Base-by-base conservation (phyloP, 2,329 filamentous ascomycete genomes). In the Penicillium expansum region DNA sequence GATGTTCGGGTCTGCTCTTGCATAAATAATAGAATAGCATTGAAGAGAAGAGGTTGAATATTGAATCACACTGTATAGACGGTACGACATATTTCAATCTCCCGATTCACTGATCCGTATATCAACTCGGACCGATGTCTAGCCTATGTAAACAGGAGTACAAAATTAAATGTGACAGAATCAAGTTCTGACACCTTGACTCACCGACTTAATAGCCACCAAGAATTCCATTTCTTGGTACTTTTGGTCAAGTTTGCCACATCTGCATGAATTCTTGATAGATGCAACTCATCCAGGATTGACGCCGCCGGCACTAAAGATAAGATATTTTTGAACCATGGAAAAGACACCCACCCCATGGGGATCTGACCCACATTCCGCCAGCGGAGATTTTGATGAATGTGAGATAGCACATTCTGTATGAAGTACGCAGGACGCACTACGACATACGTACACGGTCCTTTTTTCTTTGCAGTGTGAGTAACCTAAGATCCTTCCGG, bases 391-490 rank as follows among this genome's bases (percentile, higher is more conserved):
- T 22, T 33, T 50, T 42, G 27, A 41, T 47, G 35, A 56, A 52
- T 52, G 54, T 56, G 54, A 52, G 48, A 50, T 51, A 18, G 16
- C 45, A 52, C 48, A 51, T 44, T 35, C 18, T 29, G 37, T 18
- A 42, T n/a, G 27, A n/a, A 37, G 35, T 18, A 32, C 30, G 10
- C 9, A 43, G 30, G 37, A 38, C 27, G 22, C 3, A 51, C 16
- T 33, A 47, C n/a, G n/a, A 16, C 9, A 7, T 16, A 22, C 16
- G 14, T 24, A n/a, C 37, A 41, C 29, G 30, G 49, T 49, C 30
- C 52, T 39, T 42, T 37, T 24, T 38, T 42, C 30, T 39, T 16
- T 38, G 48, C 61, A 56, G 51, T 56, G 39, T 62, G 58, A 60
- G 60, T 54, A 62, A 61, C 58, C 48, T 39, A 55, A 52, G 38